A percentile compares a stretch with the other conserved stretches of the same genome.
Evolutionary conservation across 106 monocot species (phyloP).

Genomic region (Triglochin maritima): DNA sequence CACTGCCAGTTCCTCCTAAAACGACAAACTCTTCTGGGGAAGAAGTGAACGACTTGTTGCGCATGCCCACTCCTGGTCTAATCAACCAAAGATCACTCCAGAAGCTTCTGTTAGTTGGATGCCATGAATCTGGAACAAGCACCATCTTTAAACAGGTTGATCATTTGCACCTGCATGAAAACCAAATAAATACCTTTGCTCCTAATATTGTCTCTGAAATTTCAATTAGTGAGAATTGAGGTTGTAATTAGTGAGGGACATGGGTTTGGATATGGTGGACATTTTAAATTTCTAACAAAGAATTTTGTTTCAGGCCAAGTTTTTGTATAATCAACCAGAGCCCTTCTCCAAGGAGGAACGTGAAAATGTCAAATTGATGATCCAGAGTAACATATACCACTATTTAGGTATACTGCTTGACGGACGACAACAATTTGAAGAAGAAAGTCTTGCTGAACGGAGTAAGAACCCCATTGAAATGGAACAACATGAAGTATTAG

Average conservation of each 20-base stretch:
- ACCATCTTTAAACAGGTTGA: conserved; percentile 91
- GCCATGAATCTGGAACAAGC: conserved; percentile 68
- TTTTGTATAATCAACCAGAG: conserved; percentile 3
- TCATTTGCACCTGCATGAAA: not conserved
- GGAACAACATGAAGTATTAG: not conserved
- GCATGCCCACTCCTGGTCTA: conserved; percentile 33
- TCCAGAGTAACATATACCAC: conserved; percentile 13
- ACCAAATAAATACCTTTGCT: not conserved
- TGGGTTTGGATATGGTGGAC: not conserved
- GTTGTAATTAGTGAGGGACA: not conserved
- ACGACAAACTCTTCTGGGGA: conserved; percentile 25
- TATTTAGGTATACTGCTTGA: conserved; percentile 20
- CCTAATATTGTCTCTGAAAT: not conserved
- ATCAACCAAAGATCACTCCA: conserved; percentile 44
- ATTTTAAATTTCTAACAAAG: not conserved
- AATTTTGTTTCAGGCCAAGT: conserved; percentile 8
- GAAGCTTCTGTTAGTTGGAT: conserved; percentile 75
- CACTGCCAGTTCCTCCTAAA: conserved; percentile 62
- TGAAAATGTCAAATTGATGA: conserved; percentile 11
- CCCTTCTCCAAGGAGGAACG: conserved; percentile 18
- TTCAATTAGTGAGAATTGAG: not conserved
- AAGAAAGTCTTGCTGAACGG: conserved; percentile 5
- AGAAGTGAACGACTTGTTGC: conserved; percentile 29
- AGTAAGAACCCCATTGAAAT: not conserved
- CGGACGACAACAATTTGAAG: conserved; percentile 18